A percentile compares a stretch with the other conserved stretches of the same genome.
These are phyloP conservation scores for Polytrichum commune DNA, from an alignment of 225 moss, liverwort and hornwort genomes.

Conservation along the genomic window DNA sequence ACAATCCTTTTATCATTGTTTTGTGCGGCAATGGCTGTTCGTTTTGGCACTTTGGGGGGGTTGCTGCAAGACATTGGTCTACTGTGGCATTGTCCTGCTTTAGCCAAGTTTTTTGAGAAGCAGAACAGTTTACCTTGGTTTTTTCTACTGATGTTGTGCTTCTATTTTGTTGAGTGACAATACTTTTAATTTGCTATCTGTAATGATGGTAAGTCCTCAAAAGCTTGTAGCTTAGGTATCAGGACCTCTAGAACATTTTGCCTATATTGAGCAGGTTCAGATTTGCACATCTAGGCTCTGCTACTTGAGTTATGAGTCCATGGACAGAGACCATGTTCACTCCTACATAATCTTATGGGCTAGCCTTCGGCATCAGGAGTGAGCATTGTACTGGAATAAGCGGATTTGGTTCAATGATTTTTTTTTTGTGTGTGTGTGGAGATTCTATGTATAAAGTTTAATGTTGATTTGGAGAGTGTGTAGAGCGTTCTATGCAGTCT, in stretches of 20 bases:
- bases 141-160: no score
- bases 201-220: no score
- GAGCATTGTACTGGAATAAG: neutral
- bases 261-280: no score
- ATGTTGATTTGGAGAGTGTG: neutral
- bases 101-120: neutral
- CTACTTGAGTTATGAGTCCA: neutral
- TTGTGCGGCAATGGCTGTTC: neutral
- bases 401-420: neutral
- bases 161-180: no score
- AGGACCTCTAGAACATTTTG: no score
- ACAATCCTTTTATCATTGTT: neutral
- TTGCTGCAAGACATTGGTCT: neutral
- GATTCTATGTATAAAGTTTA: neutral
- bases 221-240: no score
- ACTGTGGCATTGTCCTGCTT: neutral
- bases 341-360: neutral
- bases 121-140: neutral
- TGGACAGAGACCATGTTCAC: no score
- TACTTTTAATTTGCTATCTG: no score
- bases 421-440: neutral
- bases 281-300: no score
- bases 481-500: neutral
- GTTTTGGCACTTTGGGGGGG: neutral
- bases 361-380: neutral